Base-by-base conservation (phyloP, 2,329 filamentous ascomycete species). In the Nemania diffusa region DNA sequence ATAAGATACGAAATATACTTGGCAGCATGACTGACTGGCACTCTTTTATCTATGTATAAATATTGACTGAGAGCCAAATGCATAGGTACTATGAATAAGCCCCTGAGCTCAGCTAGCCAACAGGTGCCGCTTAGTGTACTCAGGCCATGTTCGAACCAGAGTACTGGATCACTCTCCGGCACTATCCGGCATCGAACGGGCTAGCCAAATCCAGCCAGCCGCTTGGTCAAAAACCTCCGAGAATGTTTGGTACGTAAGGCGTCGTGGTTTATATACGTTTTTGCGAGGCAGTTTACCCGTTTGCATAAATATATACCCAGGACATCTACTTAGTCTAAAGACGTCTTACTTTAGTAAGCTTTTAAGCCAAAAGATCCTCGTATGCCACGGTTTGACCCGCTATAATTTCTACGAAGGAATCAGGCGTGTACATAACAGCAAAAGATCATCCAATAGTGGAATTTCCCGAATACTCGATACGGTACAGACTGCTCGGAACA, bases 321-420 rank as follows among this genome's bases (percentile, higher is more conserved):
- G 3, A 13, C 9, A 32, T 32, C 9, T 29, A 17, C 9, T 40
- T 46, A 15, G n/a, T 26, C 7, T 26, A 1, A 40, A 48, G 2
- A 22, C 8, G 37, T 29, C 17, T 37, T 50, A 29, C n/a, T 59
- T 60, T 65, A 65, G 62, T 64, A 64, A 64, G 62, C 62, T 42
- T 64, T 50, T 17, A 24, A 15, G 44, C 13, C 53, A 15, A 20
- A 24, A 17, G 57, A 50, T 56, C 50, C 48, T 32, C 5, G 20
- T 48, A 34, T 7, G n/a, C 9, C 29, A 9, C 17, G 7, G 26
- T 5, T 13, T 22, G 42, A 48, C 57, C 63, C 57, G 57, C 57
- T 34, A 20, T 57, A 22, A 29, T 42, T n/a, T 26, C 42, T 40
- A 5, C 22, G 48, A 34, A 20, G 62, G 48, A 48, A 59, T 55